A percentile compares a stretch with the other conserved stretches of the same genome.
Evolutionary conservation across 2,329 filamentous ascomycete species (phyloP).

Genomic region (Aureobasidium subglaciale): DNA sequence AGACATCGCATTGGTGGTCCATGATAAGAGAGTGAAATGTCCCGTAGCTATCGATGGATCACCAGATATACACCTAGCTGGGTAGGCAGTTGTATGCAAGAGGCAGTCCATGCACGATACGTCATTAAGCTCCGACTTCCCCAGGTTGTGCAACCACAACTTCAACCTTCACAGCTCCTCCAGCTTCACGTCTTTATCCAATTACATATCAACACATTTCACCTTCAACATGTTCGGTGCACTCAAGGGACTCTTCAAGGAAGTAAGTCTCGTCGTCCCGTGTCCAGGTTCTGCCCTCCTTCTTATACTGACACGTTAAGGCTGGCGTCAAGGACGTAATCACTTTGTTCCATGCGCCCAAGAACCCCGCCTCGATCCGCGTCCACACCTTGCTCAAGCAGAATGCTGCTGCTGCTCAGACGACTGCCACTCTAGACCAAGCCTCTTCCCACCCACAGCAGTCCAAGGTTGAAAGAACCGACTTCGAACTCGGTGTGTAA

Average conservation of each 20-base stretch:
- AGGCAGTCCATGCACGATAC: background rate
- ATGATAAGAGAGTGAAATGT: too few relatives aligned
- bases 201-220: background rate
- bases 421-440: constrained; percentile 66
- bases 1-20: too few relatives aligned
- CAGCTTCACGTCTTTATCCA: background rate
- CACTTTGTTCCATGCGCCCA: constrained; percentile 90
- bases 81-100: background rate
- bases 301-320: constrained; percentile 22
- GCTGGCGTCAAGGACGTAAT: constrained; percentile 64
- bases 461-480: constrained; percentile 51
- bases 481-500: constrained; percentile 64
- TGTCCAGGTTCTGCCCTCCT: background rate
- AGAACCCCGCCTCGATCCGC: constrained; percentile 62
- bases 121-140: background rate
- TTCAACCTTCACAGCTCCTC: background rate
- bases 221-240: constrained; percentile 11
- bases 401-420: constrained; percentile 60
- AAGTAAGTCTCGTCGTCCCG: constrained; percentile 28
- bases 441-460: constrained; percentile 59
- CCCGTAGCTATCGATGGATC: too few relatives aligned
- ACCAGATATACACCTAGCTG: too few relatives aligned
- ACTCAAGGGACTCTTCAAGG: constrained; percentile 42
- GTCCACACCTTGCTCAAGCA: constrained; percentile 74
- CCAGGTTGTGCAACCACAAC: background rate